Evolutionary conservation across 75 land plant genomes (phyloP), one percentile per base, ranked within the genome.

Genomic region (Sequoiadendron giganteum): DNA sequence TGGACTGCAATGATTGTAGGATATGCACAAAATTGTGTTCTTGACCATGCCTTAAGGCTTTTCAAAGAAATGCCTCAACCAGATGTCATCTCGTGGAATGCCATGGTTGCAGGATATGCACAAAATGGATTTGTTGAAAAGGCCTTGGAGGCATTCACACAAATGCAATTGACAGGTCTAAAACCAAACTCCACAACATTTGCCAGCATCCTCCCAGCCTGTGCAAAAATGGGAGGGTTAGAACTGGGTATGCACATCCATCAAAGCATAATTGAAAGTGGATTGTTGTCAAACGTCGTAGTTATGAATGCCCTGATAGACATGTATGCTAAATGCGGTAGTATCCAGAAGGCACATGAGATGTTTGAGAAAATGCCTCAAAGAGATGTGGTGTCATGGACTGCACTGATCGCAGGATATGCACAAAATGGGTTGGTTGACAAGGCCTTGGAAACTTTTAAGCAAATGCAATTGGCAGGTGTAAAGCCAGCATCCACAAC

Each of bases 71-170:
- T 90, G 90, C 72, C 86, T 58, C 81, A 70, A 21, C 42, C 47
- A 89, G 90, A 90, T 83, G 40, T 88, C 58, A 49, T 88, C 32
- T 90, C 90, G 11, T 90, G 90, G 90, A 90, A 90, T 84, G 90
- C 90, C 10, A 58, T 90, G 61, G 54, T 90, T 84, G 90, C 90
- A 61, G 90, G 84, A 49, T 88, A 86, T 83, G 90, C 88, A 3
- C 90, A 89, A 36, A 61, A 61, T 49, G 90, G 85, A 52, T 43
- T 82, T 38, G 52, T 16, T 48, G 76, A 88, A 38, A 72, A 90
- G 56, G 86, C 90, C 11, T 55, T 90, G 72, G 58, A 88, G 61
- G 75, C 89, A 18, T 90, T 79, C 34, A 54, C 84, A 34, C 89
- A 80, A 72, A 83, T 90, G 90, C 89, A 88, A 86, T 47, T 70